Evolutionary conservation across 202 grass and related monocot genomes (phyloP), one percentile per base, ranked within the genome.

Genomic region (Carex arenaria): DNA sequence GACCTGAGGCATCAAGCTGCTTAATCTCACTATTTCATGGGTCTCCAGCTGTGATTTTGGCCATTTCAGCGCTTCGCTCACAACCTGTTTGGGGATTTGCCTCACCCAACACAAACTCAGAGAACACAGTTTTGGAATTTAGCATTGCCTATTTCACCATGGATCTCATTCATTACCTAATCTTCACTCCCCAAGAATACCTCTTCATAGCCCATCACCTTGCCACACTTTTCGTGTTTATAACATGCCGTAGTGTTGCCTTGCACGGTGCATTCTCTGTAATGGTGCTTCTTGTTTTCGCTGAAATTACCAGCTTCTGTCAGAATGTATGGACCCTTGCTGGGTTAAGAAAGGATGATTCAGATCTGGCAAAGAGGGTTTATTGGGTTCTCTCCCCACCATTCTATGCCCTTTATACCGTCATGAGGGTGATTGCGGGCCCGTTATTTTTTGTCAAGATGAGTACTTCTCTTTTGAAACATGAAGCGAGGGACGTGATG

Each of bases 161-260:
- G 87, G 92, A 98, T 90, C 89, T 95, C 26, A 84, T 98, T 63
- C 95, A 98, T 80, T 98, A 98, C 87, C 86, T 93, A 61, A 83
- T 92, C 64, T 91, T 98, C 59, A 85, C 93, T 42, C 95, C 95
- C 7, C 87, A 67, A 18, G 95, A 98, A 59, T 78, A 70, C 69
- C 90, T 98, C 70, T 98, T 95, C 83, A 93, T 98, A 86, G 95
- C 90, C 42, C 95, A 95, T 88, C 95, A 98, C 78, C 55, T 98
- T 67, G 95, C 95, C 55, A 98, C 93, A 28, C 95, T 98, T 69
- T 98, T 95, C 22, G 95, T 98, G 80, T 95, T 98, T 83, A 36
- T 95, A 80, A 95, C 95, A 47, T 98, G 95, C 69, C 95, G 92
- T 12, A 95, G 93, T 85, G 78, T 95, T 51, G 87, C 85, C 51